Percentiles rank a stretch among this genome's conserved stretches.
phyloP scores from a whole-genome alignment of 495 filamentous ascomycete species.

The Corynascus novoguineensis region DNA sequence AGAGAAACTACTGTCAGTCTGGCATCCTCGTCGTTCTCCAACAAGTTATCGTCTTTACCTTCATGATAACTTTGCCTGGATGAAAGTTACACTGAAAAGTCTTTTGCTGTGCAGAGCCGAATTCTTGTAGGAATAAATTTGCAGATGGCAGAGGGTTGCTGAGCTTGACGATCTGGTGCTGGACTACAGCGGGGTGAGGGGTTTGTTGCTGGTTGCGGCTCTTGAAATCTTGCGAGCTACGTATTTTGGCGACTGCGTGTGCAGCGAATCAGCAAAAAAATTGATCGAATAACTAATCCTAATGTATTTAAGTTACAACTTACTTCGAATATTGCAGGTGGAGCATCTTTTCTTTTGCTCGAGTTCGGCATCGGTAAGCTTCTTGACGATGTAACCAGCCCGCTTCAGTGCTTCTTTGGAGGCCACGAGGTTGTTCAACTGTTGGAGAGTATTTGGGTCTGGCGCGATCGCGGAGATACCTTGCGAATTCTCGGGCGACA shows the following conservation, averaged over 20 bases:
- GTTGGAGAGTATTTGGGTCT: not conserved
- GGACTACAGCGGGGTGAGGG: too few species aligned
- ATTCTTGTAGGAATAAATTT: not conserved
- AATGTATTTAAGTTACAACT: not conserved
- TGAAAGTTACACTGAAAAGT: not conserved
- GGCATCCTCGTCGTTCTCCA: not conserved
- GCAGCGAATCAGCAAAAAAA: not conserved
- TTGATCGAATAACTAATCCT: not conserved
- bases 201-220: too few species aligned
- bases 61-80: not conserved
- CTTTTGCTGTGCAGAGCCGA: not conserved
- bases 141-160: not conserved
- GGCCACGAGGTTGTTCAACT: not conserved
- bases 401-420: not conserved
- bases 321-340: slow-evolving; percentile 4
- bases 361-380: not conserved
- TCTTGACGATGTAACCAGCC: not conserved
- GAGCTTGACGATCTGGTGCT: not conserved
- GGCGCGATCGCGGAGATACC: not conserved
- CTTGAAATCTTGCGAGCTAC: too few species aligned
- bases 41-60: not conserved
- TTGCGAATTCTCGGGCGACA: not conserved
- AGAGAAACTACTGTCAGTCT: not conserved
- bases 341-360: slow-evolving; percentile 4
- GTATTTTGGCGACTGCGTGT: too few species aligned